Evolutionary conservation across 345 rosid species (phyloP), one percentile per base, ranked within the genome.

Genomic region (Arabidopsis suecica): DNA sequence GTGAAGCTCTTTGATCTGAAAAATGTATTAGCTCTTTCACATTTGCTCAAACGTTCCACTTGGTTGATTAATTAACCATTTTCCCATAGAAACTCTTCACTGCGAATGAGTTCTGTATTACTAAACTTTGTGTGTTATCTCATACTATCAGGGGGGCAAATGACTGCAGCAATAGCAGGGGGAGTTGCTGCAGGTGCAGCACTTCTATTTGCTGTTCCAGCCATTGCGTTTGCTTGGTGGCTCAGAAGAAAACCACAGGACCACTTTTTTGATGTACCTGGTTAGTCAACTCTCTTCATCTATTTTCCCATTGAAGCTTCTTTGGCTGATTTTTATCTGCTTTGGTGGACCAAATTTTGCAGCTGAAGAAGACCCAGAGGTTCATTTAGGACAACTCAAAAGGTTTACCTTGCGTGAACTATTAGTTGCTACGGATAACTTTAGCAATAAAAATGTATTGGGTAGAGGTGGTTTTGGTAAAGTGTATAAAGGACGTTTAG

Each of bases 111-210:
- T 33, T 68, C 7, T 60, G 13, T 55, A 45, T 47, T 30, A 47
- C 28, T 14, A 47, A 44, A 44, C 4, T 13, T 44, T 62, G 25
- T 42, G 57, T 61, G 18, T 11, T 62, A 42, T 50, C 10, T 68
- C 32, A 18, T 81, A 38, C 54, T 55, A 63, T 38, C 61, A 94
- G 97, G 86, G 71, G 68, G 65, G 38, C 73, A 61, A 75, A 77
- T 38, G 16, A 90, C 88, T 61, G 91, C 88, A 78, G 83, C 88
- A 82, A 91, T 91, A 68, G 96, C 93, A 40, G 90, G 93, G 8
- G 98, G 98, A 58, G 98, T 90, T 65, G 97, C 93, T 83, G 96
- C 89, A 9, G 95, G 91, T 45, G 93, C 95, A 69, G 92, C 91
- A 62, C 71, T 94, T 79, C 75, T 94, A 61, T 87, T 88, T 86